Conservation (phyloP, 1,284 basidiomycete genomes). For the Austropuccinia psidii region DNA sequence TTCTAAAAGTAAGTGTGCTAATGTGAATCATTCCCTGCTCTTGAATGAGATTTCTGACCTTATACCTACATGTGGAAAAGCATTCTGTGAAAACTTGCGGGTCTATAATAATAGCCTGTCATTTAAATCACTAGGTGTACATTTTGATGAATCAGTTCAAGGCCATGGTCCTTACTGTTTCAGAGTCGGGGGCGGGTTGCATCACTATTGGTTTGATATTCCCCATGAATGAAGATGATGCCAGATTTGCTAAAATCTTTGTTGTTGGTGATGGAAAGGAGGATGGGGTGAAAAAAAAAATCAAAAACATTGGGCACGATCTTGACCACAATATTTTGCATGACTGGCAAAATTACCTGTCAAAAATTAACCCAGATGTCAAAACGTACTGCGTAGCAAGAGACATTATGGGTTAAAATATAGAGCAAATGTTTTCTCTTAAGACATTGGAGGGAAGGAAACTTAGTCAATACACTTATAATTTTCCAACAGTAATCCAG, state of each 20-base stretch:
- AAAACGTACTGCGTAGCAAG: background rate
- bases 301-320: background rate
- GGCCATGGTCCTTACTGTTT: background rate
- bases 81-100: background rate
- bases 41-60: too few relatives aligned
- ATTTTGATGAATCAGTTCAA: background rate
- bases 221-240: background rate
- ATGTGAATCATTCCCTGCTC: too few relatives aligned
- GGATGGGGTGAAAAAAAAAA: background rate
- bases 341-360: background rate
- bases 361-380: background rate
- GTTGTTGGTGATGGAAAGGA: background rate
- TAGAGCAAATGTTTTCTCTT: background rate
- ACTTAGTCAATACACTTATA: background rate
- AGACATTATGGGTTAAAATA: background rate
- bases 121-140: background rate
- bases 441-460: too few relatives aligned
- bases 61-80: background rate
- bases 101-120: background rate
- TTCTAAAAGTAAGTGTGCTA: too few relatives aligned
- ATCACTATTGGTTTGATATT: background rate
- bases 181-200: background rate
- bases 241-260: background rate
- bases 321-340: background rate
- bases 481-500: background rate